These are phyloP conservation scores for Colletotrichum neosansevieriae DNA, from an alignment of 2,329 filamentous ascomycete genomes.

Conservation along the genomic window DNA sequence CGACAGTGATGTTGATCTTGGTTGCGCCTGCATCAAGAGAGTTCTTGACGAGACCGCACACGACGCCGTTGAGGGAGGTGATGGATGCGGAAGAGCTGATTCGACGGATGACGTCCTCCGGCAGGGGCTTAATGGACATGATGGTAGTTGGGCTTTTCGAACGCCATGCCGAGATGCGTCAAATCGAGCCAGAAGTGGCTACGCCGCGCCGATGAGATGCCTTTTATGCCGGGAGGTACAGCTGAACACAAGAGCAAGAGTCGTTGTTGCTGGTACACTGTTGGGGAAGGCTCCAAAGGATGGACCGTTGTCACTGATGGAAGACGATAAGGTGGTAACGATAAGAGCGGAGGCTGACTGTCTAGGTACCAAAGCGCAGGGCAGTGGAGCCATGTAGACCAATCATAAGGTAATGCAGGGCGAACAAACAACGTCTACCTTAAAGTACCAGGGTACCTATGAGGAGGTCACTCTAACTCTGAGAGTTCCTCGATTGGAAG, in stretches of 20 bases:
- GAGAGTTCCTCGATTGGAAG: constrained; percentile 12
- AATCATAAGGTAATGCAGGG: neutral
- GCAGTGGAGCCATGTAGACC: neutral
- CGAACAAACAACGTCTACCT: neutral
- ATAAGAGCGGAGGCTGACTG: constrained; percentile 12
- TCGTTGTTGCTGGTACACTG: neutral
- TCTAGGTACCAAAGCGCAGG: neutral
- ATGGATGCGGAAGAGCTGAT: constrained; percentile 89
- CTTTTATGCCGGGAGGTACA: neutral
- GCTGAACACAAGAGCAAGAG: neutral
- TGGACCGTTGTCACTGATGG: neutral
- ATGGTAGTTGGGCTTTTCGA: constrained; percentile 28
- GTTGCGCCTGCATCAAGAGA: constrained; percentile 83
- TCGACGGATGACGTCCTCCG: constrained; percentile 77
- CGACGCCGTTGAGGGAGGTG: constrained; percentile 77
- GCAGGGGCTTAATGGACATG: constrained; percentile 78
- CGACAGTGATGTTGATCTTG: constrained; percentile 76
- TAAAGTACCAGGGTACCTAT: neutral
- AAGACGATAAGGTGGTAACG: constrained; percentile 16
- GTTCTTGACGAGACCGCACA: constrained; percentile 82
- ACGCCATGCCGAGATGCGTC: constrained; percentile 22
- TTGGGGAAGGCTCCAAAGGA: neutral
- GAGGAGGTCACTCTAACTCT: neutral
- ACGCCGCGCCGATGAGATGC: neutral
- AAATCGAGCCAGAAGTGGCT: constrained; percentile 9